Percentiles rank a stretch among this genome's conserved stretches.
Conservation (phyloP, 1,139 yeast species). For the Saccharomyces hybrid region DNA sequence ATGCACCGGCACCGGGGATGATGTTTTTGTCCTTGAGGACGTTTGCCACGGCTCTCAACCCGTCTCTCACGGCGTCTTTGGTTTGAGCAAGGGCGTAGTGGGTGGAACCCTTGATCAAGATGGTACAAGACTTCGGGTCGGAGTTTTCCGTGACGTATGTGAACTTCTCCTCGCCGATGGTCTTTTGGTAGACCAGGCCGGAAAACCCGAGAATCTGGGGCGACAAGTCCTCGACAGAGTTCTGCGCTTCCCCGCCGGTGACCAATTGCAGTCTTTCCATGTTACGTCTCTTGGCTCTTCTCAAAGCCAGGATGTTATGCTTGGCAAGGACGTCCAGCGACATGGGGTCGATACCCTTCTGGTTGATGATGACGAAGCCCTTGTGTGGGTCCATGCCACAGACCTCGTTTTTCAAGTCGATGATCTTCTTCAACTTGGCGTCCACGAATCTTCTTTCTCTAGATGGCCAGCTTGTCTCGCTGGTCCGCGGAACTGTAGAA, state of each 20-base stretch:
- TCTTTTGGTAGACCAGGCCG: conserved; percentile 84
- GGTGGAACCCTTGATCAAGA: conserved; percentile 89
- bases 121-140: conserved; percentile 87
- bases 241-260: conserved; percentile 97
- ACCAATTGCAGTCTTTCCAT: conserved; percentile 97
- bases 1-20: conserved; percentile 97
- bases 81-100: conserved; percentile 83
- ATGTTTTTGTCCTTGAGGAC: conserved; percentile 78
- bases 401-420: conserved; percentile 86
- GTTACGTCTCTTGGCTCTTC: conserved; percentile 97
- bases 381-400: conserved; percentile 66
- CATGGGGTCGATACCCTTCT: conserved; percentile 98
- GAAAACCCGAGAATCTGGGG: conserved; percentile 83
- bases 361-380: conserved; percentile 93
- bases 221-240: conserved; percentile 92
- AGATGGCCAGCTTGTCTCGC: conserved; percentile 87
- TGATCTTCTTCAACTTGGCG: conserved; percentile 82
- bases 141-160: conserved; percentile 90
- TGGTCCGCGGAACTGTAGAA: conserved; percentile 94
- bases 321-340: conserved; percentile 93
- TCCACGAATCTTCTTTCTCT: conserved; percentile 92
- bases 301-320: conserved; percentile 83
- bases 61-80: conserved; percentile 95
- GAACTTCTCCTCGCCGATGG: conserved; percentile 94
- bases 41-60: conserved; percentile 88